Base-by-base conservation (phyloP, 495 filamentous ascomycete species). In the Hapsidospora chrysogenum region DNA sequence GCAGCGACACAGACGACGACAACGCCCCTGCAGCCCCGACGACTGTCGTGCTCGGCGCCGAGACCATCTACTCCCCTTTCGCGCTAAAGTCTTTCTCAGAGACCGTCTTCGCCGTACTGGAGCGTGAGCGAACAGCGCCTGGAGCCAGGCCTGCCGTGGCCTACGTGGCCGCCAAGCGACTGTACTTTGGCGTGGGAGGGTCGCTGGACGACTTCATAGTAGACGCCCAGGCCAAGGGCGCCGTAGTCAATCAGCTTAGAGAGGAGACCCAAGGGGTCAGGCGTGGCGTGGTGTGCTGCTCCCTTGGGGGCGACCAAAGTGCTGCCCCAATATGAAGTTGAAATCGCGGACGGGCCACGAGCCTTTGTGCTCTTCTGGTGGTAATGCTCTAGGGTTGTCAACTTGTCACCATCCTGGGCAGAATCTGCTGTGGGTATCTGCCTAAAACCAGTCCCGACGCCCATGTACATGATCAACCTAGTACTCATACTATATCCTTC, bases 141-240 rank as follows among this genome's bases (percentile, higher is more conserved):
- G 54, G 41, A 4, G 48, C 53, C 2, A 46, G 46, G 25, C 11
- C 23, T 6, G 70, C 68, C 20, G 69, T 64, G 37, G 84, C 83
- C 4, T 52, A 93, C n/a, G 63, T 97, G 2, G 89, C 75, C 3
- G 89, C 89, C 2, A 97, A 97, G 60, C 72, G 74, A 53, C 73
- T 95, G 2, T 97, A 97, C 53, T 97, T 97, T 48, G 89, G 89
- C 3, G 89, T 97, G 36, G 89, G 89, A 2, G 89, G 89, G 14
- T 84, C 85, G 14, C 72, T 97, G 28, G 78, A 87, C 51, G 85
- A 87, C 47, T 94, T 97, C 50, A 64, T 85, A 33, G 55, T 65
- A 20, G 67, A 68, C 41, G 59, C 83, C 38, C 52, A 60, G 36
- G 61, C 51, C 15, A 57, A 65, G 18, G 72, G 71, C 15, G 70